phyloP scores from a whole-genome alignment of 106 monocot genomes.

The Acanthochlamys bracteata region DNA sequence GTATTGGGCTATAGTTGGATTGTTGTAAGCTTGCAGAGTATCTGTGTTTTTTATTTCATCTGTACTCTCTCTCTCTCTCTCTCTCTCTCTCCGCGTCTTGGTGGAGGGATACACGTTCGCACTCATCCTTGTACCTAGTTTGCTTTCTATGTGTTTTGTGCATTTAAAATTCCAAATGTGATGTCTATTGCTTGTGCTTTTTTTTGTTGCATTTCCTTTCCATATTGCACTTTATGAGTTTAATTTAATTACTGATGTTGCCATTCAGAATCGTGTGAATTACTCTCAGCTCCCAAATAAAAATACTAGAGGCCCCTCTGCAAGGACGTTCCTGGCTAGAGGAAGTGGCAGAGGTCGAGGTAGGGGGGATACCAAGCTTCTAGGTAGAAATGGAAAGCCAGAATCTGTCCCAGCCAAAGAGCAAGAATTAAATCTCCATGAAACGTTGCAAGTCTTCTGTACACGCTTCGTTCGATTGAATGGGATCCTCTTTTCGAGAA shows the following conservation, averaged over 20 bases:
- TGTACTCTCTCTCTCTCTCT: too few relatives aligned
- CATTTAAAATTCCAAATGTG: too few relatives aligned
- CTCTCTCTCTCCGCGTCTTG: too few relatives aligned
- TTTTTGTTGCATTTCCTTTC: neutral
- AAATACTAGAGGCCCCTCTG: conserved; percentile 21
- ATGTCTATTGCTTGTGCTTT: neutral
- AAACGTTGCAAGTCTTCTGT: conserved; percentile 59
- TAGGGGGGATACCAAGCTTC: conserved; percentile 37
- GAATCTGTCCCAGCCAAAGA: conserved; percentile 29
- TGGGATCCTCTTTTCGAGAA: conserved; percentile 90
- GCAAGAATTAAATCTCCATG: conserved; percentile 25
- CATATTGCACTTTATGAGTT: neutral
- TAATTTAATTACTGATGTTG: neutral
- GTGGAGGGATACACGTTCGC: too few relatives aligned
- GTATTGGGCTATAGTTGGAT: conserved; percentile 18
- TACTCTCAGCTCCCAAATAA: conserved; percentile 49
- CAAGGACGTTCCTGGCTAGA: conserved; percentile 25
- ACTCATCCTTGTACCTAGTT: too few relatives aligned
- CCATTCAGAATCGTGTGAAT: conserved; percentile 71
- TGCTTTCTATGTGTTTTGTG: too few relatives aligned
- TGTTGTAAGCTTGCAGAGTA: too few relatives aligned
- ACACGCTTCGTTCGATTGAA: conserved; percentile 83
- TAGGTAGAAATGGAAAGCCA: conserved; percentile 37
- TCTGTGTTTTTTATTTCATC: neutral
- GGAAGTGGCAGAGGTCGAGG: conserved; percentile 50